Evolutionary conservation across 2,329 filamentous ascomycete species (phyloP).

Genomic region (Phyllosticta citribraziliensis): DNA sequence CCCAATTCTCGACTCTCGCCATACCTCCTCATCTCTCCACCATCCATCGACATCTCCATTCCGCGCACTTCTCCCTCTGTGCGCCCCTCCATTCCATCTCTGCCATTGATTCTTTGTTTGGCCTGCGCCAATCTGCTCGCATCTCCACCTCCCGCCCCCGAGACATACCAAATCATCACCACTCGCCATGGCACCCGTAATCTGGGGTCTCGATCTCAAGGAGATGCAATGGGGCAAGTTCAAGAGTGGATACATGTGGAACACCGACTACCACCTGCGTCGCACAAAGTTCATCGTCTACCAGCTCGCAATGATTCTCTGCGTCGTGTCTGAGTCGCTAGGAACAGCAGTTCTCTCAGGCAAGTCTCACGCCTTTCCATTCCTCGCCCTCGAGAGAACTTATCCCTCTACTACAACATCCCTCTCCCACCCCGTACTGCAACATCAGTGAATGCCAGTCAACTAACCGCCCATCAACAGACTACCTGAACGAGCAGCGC

Average conservation of each 20-base stretch:
- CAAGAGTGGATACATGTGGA: constrained; percentile 49
- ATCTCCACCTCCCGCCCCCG: not conserved
- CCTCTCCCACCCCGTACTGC: not conserved
- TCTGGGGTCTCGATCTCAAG: constrained; percentile 48
- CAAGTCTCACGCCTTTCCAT: constrained; percentile 19
- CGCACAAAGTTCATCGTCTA: constrained; percentile 51
- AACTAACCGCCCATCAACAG: constrained; percentile 21
- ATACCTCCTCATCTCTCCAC: not conserved
- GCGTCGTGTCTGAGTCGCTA: constrained; percentile 46
- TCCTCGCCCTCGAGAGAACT: not conserved
- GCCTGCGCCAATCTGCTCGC: not conserved
- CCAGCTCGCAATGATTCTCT: constrained; percentile 49
- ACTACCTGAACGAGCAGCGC: constrained; percentile 46
- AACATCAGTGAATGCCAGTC: not conserved
- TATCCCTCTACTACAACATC: not conserved
- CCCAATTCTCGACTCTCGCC: not conserved
- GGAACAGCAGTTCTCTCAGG: constrained; percentile 47
- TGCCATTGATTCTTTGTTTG: not conserved
- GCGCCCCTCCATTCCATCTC: not conserved
- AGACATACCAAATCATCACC: not conserved
- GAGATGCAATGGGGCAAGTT: constrained; percentile 52
- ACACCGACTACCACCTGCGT: constrained; percentile 44
- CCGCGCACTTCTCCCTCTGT: not conserved
- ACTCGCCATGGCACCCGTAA: constrained; percentile 32
- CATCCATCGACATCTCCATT: not conserved